Base-by-base conservation (phyloP, 2,329 filamentous ascomycete species). In the Botrytis galanthina region DNA sequence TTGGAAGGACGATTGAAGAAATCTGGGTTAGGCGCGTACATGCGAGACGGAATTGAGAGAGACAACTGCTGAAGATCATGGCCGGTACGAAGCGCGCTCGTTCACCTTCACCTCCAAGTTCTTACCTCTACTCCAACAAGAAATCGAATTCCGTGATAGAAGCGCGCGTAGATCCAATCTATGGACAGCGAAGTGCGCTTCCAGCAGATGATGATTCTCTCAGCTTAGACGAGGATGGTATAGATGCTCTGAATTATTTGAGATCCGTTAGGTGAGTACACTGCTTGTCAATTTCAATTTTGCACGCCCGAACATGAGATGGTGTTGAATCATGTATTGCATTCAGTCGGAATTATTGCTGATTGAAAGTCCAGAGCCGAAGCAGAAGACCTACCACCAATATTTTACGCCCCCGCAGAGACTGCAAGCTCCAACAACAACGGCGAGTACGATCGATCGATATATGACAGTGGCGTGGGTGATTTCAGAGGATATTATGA, bases 121-220 rank as follows among this genome's bases (percentile, higher is more conserved):
- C 76, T 0, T 76, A 77, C 39, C 35, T 68, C 18, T 68, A 68
- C 54, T 68, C 48, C 1, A 42, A 42, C 12, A 68, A 68, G 37
- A 68, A 10, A 22, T 68, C 44, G 77, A 80, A 73, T 73, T 73
- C n/a, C 74, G 77, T 26, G 69, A 75, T 44, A 20, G 79, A 80
- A 70, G 77, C 77, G 22, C 83, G 83, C 60, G 81, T 90, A 74
- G 87, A 93, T 80, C 87, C 89, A 16, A 87, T 89, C 3, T 93
- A 90, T 81, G 92, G 92, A 59, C 92, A 93, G 82, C 88, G 90
- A 81, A 89, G 89, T 78, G 91, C 91, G 61, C 92, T 94, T 77
- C 90, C 91, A 10, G 87, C 71, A 64, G 79, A 78, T 16, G 87
- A 87, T 67, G 87, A 89, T 57, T 89, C 91, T 74, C 83, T 90